These are phyloP conservation scores for Cardiosporidium cionae DNA, from an alignment of 169 alveolate genomes.

Conservation along the genomic window DNA sequence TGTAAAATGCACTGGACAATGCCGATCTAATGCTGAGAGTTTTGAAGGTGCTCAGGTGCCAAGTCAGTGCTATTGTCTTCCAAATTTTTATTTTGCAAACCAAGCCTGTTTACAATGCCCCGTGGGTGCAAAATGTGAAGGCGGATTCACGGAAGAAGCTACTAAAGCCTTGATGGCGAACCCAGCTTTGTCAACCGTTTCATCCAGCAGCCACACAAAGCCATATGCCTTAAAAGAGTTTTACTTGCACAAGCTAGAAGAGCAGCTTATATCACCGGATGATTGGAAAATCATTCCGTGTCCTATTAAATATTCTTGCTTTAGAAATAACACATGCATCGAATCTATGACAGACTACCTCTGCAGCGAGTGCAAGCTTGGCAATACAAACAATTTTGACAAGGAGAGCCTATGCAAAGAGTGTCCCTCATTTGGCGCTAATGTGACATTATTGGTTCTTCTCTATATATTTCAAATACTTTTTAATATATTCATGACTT, in stretches of 20 bases:
- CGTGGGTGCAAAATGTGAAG: conserved; percentile 65
- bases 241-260: conserved; percentile 51
- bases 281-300: conserved; percentile 68
- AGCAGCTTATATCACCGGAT: conserved; percentile 45
- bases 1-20: conserved; percentile 55
- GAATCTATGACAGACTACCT: conserved; percentile 59
- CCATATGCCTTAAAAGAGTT: conserved; percentile 63
- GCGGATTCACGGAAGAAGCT: conserved; percentile 47
- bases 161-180: conserved; percentile 10
- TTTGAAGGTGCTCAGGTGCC: conserved; percentile 57
- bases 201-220: conserved; percentile 52
- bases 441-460: conserved; percentile 32
- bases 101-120: conserved; percentile 61
- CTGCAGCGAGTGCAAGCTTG: conserved; percentile 63
- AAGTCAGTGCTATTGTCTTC: conserved; percentile 62
- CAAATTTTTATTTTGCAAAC: conserved; percentile 53
- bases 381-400: conserved; percentile 62
- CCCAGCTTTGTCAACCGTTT: conserved; percentile 33
- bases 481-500: conserved; percentile 62
- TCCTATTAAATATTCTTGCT: conserved; percentile 63
- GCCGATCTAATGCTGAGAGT: conserved; percentile 63
- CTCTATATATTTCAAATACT: conserved; percentile 46
- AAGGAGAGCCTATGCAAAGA: conserved; percentile 48
- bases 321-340: conserved; percentile 54
- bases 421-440: conserved; percentile 48